Percentiles rank a stretch among this genome's conserved stretches.
Conservation (phyloP, 1,139 yeast genomes). For the Debaryomyces nepalensis region DNA sequence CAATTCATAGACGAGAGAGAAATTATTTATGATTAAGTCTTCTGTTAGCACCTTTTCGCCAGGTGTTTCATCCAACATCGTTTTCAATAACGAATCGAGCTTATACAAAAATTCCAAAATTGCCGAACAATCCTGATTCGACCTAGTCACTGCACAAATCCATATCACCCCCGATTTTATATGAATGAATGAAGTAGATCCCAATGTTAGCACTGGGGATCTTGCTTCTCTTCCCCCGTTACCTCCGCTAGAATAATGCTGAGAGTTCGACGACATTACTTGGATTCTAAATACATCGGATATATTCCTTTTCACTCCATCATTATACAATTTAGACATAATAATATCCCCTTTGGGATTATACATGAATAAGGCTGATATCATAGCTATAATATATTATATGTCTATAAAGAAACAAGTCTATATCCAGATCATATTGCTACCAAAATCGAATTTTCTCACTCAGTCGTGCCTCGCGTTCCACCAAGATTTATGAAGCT, state of each 20-base stretch:
- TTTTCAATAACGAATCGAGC: conserved; percentile 51
- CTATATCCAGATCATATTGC: conserved; percentile 3
- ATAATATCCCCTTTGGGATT: conserved; percentile 86
- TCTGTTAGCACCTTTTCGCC: conserved; percentile 28
- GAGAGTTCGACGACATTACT: conserved; percentile 61
- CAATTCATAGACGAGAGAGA: conserved; percentile 71
- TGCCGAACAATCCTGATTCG: conserved; percentile 83
- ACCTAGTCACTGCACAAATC: conserved; percentile 85
- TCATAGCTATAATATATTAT: conserved; percentile 50
- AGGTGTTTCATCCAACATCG: conserved; percentile 21
- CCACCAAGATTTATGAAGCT: background rate
- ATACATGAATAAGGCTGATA: conserved; percentile 77
- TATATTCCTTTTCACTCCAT: conserved; percentile 66
- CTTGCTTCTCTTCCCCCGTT: conserved; percentile 41
- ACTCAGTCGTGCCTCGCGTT: conserved; percentile 8
- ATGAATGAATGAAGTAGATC: conserved; percentile 89
- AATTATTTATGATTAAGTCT: conserved; percentile 51
- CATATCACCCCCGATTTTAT: conserved; percentile 72
- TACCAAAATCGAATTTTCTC: conserved; percentile 3
- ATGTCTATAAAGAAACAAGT: conserved; percentile 1
- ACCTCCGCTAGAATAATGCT: conserved; percentile 19
- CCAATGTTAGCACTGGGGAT: conserved; percentile 87
- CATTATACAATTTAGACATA: conserved; percentile 73
- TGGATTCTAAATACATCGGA: conserved; percentile 93
- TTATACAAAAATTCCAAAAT: conserved; percentile 79